Evolutionary conservation across 192 early-diverging fungal genomes (phyloP), one percentile per base, ranked within the genome.

Genomic region (Gigaspora rosea): DNA sequence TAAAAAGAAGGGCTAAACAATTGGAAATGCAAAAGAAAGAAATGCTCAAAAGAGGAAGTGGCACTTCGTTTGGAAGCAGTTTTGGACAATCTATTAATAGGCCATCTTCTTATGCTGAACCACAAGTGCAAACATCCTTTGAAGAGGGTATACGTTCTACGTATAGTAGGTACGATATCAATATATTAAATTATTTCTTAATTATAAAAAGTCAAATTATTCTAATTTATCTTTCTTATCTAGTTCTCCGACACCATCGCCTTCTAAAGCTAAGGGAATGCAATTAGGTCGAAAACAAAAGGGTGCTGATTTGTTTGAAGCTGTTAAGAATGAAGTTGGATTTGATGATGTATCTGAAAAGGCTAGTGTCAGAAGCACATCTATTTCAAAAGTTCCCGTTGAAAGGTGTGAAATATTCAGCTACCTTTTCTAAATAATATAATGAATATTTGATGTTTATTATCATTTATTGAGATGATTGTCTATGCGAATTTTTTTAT

Each of bases 241-340:
- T 77, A 80, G 80, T 22, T 80, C 77, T 12, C 70, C 86, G 63
- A 75, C 86, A 35, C 80, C 80, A 18, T 71, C 85, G 18, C 66
- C 80, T 13, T 83, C 88, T 50, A 87, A 87, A 82, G 90, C 90
- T 10, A 92, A 94, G 71, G 96, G 96, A 41, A 99, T 97, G 96
- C 90, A 96, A 82, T 87, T 98, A n/a, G 96, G 97, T 50, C 89
- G 91, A 58, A 98, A 97, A 83, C 89, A 89, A 58, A 94, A 92
- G 79, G 88, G 90, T 52, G 86, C 87, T 13, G 91, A 93, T 77
- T 78, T 95, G 2, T 87, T 96, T 76, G 94, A 95, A 57, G 90
- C 91, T 4, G 89, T 98, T 81, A 91, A 90, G 75, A 87, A 89
- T n/a, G 95, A 95, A 69, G 93, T 95, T 22, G 95, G 88, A 52